Evolutionary conservation across 2,329 filamentous ascomycete genomes (phyloP).

Genomic region (Fusarium transvaalense): DNA sequence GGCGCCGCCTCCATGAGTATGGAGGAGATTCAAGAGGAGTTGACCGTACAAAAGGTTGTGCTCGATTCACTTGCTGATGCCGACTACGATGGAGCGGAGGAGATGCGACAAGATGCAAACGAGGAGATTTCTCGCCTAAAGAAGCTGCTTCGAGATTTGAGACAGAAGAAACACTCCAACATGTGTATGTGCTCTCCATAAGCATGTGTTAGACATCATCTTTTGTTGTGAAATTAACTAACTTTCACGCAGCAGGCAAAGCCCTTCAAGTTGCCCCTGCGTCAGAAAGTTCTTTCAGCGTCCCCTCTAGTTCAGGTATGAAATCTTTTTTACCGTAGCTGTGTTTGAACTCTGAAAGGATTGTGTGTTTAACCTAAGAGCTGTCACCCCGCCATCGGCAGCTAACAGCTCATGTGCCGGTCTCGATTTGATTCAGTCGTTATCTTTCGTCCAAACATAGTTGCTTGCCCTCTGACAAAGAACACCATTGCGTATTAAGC

Average conservation of each 20-base stretch:
- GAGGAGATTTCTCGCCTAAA: conserved; percentile 52
- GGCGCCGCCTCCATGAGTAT: conserved; percentile 37
- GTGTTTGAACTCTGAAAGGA: neutral
- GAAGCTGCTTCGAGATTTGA: conserved; percentile 43
- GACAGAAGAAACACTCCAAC: conserved; percentile 14
- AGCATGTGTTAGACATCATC: neutral
- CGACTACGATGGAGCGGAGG: conserved; percentile 49
- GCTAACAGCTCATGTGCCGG: neutral
- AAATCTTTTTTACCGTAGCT: neutral
- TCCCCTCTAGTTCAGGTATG: conserved; percentile 33
- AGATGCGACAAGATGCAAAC: conserved; percentile 47
- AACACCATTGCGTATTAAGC: neutral
- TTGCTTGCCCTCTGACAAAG: neutral
- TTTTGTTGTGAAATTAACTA: neutral
- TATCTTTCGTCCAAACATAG: neutral
- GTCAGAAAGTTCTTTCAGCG: neutral
- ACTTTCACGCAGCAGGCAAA: conserved; percentile 8
- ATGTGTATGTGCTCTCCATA: conserved; percentile 13
- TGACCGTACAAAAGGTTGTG: conserved; percentile 59
- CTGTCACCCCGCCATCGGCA: neutral
- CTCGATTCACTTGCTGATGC: conserved; percentile 56
- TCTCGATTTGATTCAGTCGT: neutral
- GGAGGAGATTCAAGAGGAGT: conserved; percentile 55
- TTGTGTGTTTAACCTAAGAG: neutral
- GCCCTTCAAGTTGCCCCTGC: neutral